A percentile compares a stretch with the other conserved stretches of the same genome.
Evolutionary conservation across 2,329 filamentous ascomycete species (phyloP).

Genomic region (Beauveria medogensis): DNA sequence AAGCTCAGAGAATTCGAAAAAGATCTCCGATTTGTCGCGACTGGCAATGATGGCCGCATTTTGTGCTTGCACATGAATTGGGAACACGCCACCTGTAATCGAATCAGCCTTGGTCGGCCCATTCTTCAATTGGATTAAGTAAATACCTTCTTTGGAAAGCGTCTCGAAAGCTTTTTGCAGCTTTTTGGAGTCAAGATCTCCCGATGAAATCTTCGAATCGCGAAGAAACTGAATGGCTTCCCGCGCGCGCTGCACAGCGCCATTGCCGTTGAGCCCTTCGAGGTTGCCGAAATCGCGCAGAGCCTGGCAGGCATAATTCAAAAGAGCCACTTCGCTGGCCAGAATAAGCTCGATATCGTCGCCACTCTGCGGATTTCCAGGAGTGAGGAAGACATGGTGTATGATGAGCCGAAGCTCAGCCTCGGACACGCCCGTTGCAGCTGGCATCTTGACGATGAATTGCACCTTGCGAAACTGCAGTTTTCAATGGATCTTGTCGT

Average conservation of each 20-base stretch:
- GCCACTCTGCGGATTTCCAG: background rate
- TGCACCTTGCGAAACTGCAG: background rate
- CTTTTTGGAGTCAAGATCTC: background rate
- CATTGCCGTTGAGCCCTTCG: background rate
- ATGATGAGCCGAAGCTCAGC: background rate
- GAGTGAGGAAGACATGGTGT: background rate
- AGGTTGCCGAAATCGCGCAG: background rate
- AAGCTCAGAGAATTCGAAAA: background rate
- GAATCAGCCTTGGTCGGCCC: background rate
- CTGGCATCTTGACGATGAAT: background rate
- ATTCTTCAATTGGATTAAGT: too few relatives aligned
- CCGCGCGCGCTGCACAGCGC: background rate
- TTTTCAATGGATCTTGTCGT: background rate
- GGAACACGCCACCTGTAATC: background rate
- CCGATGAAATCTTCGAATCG: background rate
- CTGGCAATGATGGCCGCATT: background rate
- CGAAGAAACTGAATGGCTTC: background rate
- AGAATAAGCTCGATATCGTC: background rate
- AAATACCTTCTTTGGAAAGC: background rate
- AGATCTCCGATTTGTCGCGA: background rate
- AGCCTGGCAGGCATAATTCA: background rate
- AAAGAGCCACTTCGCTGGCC: background rate
- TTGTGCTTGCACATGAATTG: background rate
- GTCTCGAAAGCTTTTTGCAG: background rate
- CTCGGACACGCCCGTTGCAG: background rate